Base-by-base conservation (phyloP, 2,329 filamentous ascomycete species). In the Xylaria sp. region DNA sequence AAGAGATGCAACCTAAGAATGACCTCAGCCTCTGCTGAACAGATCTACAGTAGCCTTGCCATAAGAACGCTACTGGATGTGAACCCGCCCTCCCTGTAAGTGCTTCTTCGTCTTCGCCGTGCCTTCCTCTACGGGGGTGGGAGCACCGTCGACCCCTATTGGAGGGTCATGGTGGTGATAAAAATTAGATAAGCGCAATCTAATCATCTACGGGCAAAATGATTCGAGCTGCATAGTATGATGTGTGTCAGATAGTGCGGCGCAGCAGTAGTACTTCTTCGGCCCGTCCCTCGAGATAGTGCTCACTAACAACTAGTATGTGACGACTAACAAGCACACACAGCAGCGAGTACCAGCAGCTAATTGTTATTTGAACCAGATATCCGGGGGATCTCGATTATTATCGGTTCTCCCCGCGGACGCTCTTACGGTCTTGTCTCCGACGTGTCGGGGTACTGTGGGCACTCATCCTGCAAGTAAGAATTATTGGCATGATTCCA, bases 1-100 rank as follows among this genome's bases (percentile, higher is more conserved):
- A 57, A 37, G 47, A 57, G 37, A 57, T 63, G 51, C 51, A 46
- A 63, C 56, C 38, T 31, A 45, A 51, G 46, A 56, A 58, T 66
- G 58, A 66, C 63, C 60, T 66, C 63, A 66, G 63, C 63, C 60
- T 57, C 61, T 54, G 53, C 60, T 53, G 40, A 25, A 28, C 17
- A 62, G 28, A 54, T 52, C 60, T 65, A 40, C 28, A 25, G 19
- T 28, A 35, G 25, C 55, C 55, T 50, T 37, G 12, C 15, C 17
- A 61, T 33, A 35, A 46, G 4, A 43, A 21, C 46, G 23, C 46
- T 42, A 46, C 49, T 31, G 17, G 31, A 38, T 56, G 56, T 35
- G 17, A 21, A 49, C 55, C 47, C 37, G 37, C 35, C 28, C 11
- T 60, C 25, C 28, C 45, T 46, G 37, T 25, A 57, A 33, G 37